phyloP scores from a whole-genome alignment of 2,329 filamentous ascomycete species.

The Decorospora gaudefroyi region DNA sequence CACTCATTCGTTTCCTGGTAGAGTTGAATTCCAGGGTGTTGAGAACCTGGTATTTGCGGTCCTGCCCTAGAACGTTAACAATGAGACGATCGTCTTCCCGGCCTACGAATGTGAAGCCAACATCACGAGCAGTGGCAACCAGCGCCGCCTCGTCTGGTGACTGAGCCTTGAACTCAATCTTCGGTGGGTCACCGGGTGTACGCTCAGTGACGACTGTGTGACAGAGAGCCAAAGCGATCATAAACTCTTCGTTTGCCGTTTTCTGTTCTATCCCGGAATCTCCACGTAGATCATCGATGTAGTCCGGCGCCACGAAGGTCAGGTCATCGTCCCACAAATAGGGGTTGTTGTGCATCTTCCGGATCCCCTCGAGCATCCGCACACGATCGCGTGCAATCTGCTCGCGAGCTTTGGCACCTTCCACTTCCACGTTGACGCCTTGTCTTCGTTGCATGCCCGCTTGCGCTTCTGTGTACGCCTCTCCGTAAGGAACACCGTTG shows the following conservation, averaged over 20 bases:
- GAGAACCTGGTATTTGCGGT: conserved; percentile 81
- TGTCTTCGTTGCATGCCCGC: conserved; percentile 93
- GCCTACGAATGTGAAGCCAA: conserved; percentile 90
- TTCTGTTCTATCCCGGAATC: conserved; percentile 76
- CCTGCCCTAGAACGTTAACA: conserved; percentile 83
- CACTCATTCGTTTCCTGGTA: conserved; percentile 94
- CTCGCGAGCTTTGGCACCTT: conserved; percentile 69
- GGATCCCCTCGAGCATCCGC: conserved; percentile 72
- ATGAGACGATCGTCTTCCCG: conserved; percentile 78
- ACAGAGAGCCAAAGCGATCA: conserved; percentile 93
- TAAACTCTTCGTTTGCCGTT: conserved; percentile 81
- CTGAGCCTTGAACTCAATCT: conserved; percentile 94
- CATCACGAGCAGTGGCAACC: conserved; percentile 90
- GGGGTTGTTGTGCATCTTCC: conserved; percentile 82
- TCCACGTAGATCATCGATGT: conserved; percentile 79
- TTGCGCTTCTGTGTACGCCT: conserved; percentile 96
- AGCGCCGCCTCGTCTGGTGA: conserved; percentile 95
- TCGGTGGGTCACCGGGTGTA: conserved; percentile 84
- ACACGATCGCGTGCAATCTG: conserved; percentile 80
- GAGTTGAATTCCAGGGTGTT: conserved; percentile 99
- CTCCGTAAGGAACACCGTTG: conserved; percentile 94
- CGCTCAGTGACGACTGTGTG: conserved; percentile 94
- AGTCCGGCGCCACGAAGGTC: conserved; percentile 91
- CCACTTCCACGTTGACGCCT: conserved; percentile 83
- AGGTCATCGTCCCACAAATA: conserved; percentile 88